Evolutionary conservation across 495 filamentous ascomycete species (phyloP), one percentile per base, ranked within the genome.

Genomic region (Tuber borchii): DNA sequence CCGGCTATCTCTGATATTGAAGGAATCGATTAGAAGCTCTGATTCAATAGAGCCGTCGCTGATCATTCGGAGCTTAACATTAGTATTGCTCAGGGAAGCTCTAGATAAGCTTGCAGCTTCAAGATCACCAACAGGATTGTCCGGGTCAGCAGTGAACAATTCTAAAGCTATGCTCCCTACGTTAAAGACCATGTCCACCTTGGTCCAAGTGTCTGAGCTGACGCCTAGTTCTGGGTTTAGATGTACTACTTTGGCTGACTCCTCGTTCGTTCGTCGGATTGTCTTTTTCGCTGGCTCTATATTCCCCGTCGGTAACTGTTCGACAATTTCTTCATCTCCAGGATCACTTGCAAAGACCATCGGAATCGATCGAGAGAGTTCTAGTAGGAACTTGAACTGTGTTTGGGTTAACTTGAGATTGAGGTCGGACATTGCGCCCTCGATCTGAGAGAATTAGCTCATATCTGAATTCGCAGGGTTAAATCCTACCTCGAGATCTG

Each of bases 1-100:
- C 71, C 95, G 90, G 77, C 92, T 97, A 82, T 99, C 95, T 70
- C 90, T 89, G 78, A 98, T 97, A 0, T 94, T 97, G 83, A 99
- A 96, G 0, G 95, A 95, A 76, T 97, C 92, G 40, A 98, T 93
- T 71, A 97, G 86, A 39, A 99, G 88, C 83, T 99, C 96, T 2
- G 95, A 94, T 83, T 99, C 95, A 26, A 99, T 82, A 17, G 94
- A 93, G 31, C 92, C 91, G 85, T 99, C 94, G 40, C 91, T 95
- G 78, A 97, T 88, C 92, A 98, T 95, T n/a, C 93, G 90, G 4
- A 97, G 86, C 86, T 97, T 98, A 71, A 97, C 87, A 78, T 89
- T 91, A 22, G 93, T 98, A 74, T 96, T 90, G 78, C 98, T 95
- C 71, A 99, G 87, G 40, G 94, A 95, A 84, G 98, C 98, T 74